Conservation (phyloP, 208 protist genomes). For the Trypanosoma mega region DNA sequence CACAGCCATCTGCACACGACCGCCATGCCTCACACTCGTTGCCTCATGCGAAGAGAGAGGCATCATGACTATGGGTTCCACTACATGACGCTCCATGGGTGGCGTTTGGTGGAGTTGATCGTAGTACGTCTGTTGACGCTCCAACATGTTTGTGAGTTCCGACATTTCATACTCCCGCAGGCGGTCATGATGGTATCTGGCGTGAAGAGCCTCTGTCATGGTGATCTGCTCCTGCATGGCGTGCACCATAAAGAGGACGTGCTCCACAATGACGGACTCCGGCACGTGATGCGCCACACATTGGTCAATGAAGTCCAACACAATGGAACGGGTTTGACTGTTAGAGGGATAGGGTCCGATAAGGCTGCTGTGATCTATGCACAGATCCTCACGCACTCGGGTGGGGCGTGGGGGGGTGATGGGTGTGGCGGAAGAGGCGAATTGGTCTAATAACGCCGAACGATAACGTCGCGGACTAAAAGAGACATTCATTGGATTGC, state of each 20-base stretch:
- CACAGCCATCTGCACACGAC: background rate
- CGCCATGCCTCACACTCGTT: background rate
- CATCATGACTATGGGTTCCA: too few species aligned
- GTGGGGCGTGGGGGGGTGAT: background rate
- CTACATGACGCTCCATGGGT: too few species aligned
- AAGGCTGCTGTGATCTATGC: constrained; percentile 34
- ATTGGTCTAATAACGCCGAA: constrained; percentile 38
- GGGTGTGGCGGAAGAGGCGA: background rate
- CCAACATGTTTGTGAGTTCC: constrained; percentile 47
- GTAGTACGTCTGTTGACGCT: constrained; percentile 37
- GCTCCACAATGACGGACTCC: constrained; percentile 64
- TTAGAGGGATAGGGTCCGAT: background rate
- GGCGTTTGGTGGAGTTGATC: background rate
- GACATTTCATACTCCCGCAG: constrained; percentile 56
- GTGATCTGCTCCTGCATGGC: constrained; percentile 68
- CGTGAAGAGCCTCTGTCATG: constrained; percentile 59
- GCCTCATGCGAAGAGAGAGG: too few species aligned
- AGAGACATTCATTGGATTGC: constrained; percentile 12
- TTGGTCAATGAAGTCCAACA: constrained; percentile 77
- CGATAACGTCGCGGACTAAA: constrained; percentile 35
- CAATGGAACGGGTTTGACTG: constrained; percentile 32
- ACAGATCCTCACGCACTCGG: constrained; percentile 5
- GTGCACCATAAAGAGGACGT: constrained; percentile 76
- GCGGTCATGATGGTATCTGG: constrained; percentile 49
- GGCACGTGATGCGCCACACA: constrained; percentile 53